A percentile compares a stretch with the other conserved stretches of the same genome.
These are phyloP conservation scores for Linnemannia zychae DNA, from an alignment of 192 early-diverging fungal species.

Conservation along the genomic window DNA sequence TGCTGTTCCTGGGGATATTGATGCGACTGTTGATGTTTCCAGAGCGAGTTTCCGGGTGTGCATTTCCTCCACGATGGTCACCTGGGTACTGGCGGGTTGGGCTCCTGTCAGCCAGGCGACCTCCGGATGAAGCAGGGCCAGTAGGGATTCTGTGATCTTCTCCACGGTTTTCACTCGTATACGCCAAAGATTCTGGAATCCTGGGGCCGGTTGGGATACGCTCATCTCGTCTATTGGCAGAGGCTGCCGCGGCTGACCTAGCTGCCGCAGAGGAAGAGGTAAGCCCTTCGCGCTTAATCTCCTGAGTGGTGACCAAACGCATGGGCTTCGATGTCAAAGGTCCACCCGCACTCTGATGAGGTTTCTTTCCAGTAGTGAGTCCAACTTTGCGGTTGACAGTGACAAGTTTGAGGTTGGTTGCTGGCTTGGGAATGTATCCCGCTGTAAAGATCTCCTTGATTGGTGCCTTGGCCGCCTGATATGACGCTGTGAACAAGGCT, in stretches of 20 bases:
- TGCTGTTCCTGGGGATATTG: conserved; percentile 11
- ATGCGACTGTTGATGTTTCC: neutral
- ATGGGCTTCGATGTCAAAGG: conserved; percentile 32
- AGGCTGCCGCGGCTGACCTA: neutral
- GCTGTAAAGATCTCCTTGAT: conserved; percentile 52
- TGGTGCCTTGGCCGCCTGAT: conserved; percentile 40
- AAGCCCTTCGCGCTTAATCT: conserved; percentile 12
- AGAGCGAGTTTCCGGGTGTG: conserved; percentile 1
- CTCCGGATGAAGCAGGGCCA: neutral
- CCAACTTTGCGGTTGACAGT: conserved; percentile 43
- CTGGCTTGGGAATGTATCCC: conserved; percentile 45
- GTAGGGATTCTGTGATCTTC: conserved; percentile 21
- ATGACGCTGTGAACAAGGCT: conserved; percentile 46
- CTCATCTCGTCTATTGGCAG: neutral
- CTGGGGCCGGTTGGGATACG: conserved; percentile 10
- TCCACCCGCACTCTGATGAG: neutral
- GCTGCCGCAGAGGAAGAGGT: conserved; percentile 1
- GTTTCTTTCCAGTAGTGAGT: neutral
- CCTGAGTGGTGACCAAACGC: conserved; percentile 23
- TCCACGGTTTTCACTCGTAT: conserved; percentile 23
- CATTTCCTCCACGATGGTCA: neutral
- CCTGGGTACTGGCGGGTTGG: neutral
- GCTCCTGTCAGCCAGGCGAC: neutral
- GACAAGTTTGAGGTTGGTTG: conserved; percentile 33
- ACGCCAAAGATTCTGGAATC: neutral